Base-by-base conservation (phyloP, 495 filamentous ascomycete genomes). In the Cudoniella acicularis region DNA sequence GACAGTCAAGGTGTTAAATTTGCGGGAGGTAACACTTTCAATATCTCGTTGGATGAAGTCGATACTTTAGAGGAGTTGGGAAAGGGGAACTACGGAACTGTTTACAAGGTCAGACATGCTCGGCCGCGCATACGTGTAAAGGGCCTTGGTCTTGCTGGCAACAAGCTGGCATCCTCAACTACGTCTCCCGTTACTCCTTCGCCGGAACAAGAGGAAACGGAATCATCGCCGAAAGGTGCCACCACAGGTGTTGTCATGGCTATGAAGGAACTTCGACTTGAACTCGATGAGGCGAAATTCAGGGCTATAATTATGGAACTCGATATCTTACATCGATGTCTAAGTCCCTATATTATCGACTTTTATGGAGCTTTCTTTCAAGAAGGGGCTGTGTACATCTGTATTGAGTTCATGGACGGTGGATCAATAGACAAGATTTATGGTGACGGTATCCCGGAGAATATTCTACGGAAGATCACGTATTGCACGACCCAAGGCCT, bases 341-440 rank as follows among this genome's bases (percentile, higher is more conserved):
- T 92, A 17, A 96, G 91, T 3, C 95, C 94, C 0, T 96, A 91
- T 69, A 96, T 99, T 60, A 90, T 99, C 68, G 93, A 98, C 68
- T 99, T 99, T 68, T 99, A 96, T 70, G 94, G 94, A 8, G 94
- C 94, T 2, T 99, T 99, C 72, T 99, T 96, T 77, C 94, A 99
- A 72, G 94, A 99, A 76, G 94, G 94, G 20, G 92, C 94, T 1
- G 94, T 99, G 3, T 99, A 98, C 70, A 98, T 99, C 72, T 99
- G 94, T 74, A 95, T 99, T 70, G 94, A 99, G 70, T 96, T 89
- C 69, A 99, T 99, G 94, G 92, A 99, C 73, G 94, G 95, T 53
- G 94, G 94, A n/a, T 96, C 92, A 41, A 91, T 98, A 66, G 94
- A 99, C 75, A 96, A 96, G 66, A 73, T 98, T 17, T 99, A 99